Evolutionary conservation across 345 rosid species (phyloP).

Genomic region (Citrus mangshanensis): DNA sequence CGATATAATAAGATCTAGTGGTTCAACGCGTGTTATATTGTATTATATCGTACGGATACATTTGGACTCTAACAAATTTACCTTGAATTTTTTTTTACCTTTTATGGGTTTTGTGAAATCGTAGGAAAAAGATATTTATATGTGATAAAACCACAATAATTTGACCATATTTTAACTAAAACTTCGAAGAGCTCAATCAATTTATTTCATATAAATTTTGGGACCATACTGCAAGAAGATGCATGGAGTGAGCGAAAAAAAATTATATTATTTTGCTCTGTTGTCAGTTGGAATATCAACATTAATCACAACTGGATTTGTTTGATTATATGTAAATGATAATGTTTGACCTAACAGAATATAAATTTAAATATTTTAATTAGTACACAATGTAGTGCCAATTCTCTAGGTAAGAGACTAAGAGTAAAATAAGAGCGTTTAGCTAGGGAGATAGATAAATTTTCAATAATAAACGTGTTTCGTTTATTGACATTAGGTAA

Average conservation of each 20-base stretch:
- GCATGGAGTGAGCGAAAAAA: not conserved
- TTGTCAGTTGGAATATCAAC: constrained; percentile 17
- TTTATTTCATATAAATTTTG: not conserved
- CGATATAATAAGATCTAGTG: no score
- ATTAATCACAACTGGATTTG: not conserved
- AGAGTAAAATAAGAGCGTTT: not conserved
- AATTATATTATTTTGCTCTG: not conserved
- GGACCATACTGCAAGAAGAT: not conserved
- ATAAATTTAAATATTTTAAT: not conserved
- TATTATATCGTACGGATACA: no score
- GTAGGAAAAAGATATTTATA: no score
- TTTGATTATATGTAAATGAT: not conserved
- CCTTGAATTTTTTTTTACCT: no score
- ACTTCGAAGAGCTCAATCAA: no score
- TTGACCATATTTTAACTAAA: no score
- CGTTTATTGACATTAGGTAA: no score
- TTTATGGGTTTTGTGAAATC: no score
- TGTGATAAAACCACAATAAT: no score
- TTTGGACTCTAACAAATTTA: no score
- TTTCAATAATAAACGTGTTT: no score
- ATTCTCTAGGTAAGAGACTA: not conserved
- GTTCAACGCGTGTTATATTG: no score
- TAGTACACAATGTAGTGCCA: not conserved
- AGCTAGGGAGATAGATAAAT: not conserved
- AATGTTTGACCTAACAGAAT: not conserved